Conservation (phyloP, 139 green algal species). For the Edaphochlamys debaryana region DNA sequence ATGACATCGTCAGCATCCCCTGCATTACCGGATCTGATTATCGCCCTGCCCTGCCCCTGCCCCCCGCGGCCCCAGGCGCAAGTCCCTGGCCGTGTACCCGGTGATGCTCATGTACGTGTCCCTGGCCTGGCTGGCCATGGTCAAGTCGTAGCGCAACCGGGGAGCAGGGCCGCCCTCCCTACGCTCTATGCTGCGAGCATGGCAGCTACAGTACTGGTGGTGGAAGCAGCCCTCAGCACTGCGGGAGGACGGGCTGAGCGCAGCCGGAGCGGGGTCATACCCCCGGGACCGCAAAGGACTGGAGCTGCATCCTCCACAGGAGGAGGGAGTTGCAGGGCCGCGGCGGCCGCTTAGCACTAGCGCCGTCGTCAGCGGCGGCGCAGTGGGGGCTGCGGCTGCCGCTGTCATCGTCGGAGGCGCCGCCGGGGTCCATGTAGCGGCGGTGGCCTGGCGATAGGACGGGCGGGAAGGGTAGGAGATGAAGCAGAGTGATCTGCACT, state of each 20-base stretch:
- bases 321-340: constrained; percentile 17
- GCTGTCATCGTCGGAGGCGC: background rate
- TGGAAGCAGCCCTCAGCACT: too few relatives aligned
- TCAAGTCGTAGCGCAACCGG: constrained; percentile 59
- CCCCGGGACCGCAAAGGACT: too few relatives aligned
- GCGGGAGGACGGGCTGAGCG: too few relatives aligned
- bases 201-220: too few relatives aligned
- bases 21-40: too few relatives aligned
- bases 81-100: constrained; percentile 91
- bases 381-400: too few relatives aligned
- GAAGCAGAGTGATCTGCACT: too few relatives aligned
- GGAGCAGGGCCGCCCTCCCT: too few relatives aligned
- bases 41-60: background rate
- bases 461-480: background rate
- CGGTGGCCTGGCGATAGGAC: constrained; percentile 1
- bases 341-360: background rate
- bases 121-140: constrained; percentile 87
- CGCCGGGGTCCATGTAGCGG: constrained; percentile 15
- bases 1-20: background rate
- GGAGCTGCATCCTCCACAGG: constrained; percentile 13
- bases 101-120: constrained; percentile 91
- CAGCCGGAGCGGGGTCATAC: too few relatives aligned
- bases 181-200: too few relatives aligned
- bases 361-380: background rate
- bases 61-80: constrained; percentile 58